Evolutionary conservation across 106 monocot species (phyloP).

Genomic region (Acanthochlamys bracteata): DNA sequence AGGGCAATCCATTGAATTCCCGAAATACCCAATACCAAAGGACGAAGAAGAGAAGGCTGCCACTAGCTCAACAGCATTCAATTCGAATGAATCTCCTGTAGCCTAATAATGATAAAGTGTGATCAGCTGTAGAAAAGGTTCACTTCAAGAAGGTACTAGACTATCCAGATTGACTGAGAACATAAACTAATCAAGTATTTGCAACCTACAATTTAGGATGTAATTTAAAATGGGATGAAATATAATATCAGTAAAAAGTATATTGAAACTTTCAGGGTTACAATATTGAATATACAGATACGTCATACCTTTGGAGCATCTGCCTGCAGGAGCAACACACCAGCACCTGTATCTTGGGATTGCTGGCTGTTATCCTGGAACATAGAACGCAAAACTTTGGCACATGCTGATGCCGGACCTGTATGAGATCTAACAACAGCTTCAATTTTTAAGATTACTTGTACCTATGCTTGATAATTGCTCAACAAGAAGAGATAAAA

Average conservation of each 20-base stretch:
- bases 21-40: constrained; percentile 82
- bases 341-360: constrained; percentile 54
- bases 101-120: constrained; percentile 17
- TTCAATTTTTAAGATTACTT: not conserved
- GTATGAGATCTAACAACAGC: constrained; percentile 41
- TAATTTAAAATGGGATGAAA: not conserved
- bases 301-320: constrained; percentile 57
- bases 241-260: not conserved
- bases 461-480: too few species aligned
- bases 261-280: not conserved
- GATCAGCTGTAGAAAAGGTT: not conserved
- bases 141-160: not conserved
- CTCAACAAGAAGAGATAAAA: too few species aligned
- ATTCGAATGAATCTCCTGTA: constrained; percentile 10
- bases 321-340: constrained; percentile 83
- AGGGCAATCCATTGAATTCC: constrained; percentile 59
- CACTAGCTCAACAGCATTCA: constrained; percentile 71
- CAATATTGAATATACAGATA: too few species aligned
- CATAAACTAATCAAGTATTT: not conserved
- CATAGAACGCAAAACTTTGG: constrained; percentile 51
- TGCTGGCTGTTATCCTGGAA: constrained; percentile 25
- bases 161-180: not conserved
- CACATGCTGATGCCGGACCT: constrained; percentile 65
- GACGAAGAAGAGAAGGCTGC: constrained; percentile 84
- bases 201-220: too few species aligned